Evolutionary conservation across 2,329 filamentous ascomycete genomes (phyloP).

Genomic region (Cladorrhinum sp.): DNA sequence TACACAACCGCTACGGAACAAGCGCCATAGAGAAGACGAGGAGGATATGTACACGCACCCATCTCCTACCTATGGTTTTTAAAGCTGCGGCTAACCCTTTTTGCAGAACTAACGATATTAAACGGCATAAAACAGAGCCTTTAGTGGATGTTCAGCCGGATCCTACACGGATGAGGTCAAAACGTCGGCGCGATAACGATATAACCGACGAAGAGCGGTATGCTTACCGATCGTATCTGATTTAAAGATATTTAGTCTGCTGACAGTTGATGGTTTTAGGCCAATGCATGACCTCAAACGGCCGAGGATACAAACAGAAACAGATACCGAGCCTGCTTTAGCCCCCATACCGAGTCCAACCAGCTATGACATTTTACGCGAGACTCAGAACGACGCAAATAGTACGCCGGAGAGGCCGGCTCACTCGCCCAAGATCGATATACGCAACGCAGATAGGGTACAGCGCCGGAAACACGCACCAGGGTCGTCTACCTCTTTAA

Average conservation of each 20-base stretch:
- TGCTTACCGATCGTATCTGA: not conserved
- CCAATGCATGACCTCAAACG: constrained; percentile 6
- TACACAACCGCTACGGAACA: not conserved
- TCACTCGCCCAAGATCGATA: not conserved
- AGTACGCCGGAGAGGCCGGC: not conserved
- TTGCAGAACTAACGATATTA: not conserved
- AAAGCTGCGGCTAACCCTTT: not conserved
- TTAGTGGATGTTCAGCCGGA: not conserved
- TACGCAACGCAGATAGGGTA: constrained; percentile 5
- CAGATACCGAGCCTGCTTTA: constrained; percentile 2
- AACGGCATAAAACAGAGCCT: not conserved
- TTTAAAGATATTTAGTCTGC: not conserved
- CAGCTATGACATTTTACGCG: not conserved
- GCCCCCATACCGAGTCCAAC: constrained; percentile 1
- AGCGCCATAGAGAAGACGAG: not conserved
- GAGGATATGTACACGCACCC: not conserved
- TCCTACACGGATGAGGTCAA: not conserved
- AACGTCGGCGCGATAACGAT: not conserved
- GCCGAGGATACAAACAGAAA: constrained; percentile 4
- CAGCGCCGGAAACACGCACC: constrained; percentile 3
- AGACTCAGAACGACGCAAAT: constrained; percentile 1
- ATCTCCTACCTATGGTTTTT: not conserved
- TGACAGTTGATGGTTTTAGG: constrained; percentile 1
- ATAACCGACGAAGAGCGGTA: not conserved
- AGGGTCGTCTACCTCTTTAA: constrained; percentile 3